Percentiles rank a stretch among this genome's conserved stretches.
Evolutionary conservation across 2,329 filamentous ascomycete species (phyloP).

Genomic region (Salinomyces thailandicus): DNA sequence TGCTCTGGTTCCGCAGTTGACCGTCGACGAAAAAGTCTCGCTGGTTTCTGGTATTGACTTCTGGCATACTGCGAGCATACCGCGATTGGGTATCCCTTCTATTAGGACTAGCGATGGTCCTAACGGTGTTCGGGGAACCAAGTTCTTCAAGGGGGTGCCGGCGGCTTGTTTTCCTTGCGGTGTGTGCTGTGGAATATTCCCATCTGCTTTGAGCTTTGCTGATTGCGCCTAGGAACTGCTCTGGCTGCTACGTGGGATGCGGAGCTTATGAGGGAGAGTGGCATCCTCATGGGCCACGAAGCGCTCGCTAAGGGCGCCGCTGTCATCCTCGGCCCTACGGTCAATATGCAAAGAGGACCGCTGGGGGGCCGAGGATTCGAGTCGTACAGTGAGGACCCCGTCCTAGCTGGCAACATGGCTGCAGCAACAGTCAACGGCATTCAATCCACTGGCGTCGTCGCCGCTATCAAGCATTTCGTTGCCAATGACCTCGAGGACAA

Average conservation of each 20-base stretch:
- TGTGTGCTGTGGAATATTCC: too few relatives aligned
- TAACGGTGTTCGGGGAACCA: conserved; percentile 57
- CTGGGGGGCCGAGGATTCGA: conserved; percentile 81
- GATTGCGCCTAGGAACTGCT: conserved; percentile 40
- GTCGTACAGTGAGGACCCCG: conserved; percentile 74
- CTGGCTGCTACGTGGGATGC: conserved; percentile 72
- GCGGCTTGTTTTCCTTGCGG: conserved; percentile 69
- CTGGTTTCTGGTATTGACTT: conserved; percentile 42
- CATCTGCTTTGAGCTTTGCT: too few relatives aligned
- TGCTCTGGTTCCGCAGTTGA: not conserved
- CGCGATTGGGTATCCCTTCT: conserved; percentile 51
- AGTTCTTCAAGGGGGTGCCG: conserved; percentile 53
- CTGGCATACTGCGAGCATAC: conserved; percentile 56
- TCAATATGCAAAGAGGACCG: conserved; percentile 71
- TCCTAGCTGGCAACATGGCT: conserved; percentile 61
- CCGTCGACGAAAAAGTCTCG: not conserved
- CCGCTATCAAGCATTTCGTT: conserved; percentile 70
- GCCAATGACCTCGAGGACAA: conserved; percentile 65
- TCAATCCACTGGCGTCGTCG: conserved; percentile 62
- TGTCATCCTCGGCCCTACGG: conserved; percentile 64
- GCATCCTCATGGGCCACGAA: conserved; percentile 61
- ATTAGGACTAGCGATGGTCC: conserved; percentile 58
- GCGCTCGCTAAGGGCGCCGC: conserved; percentile 62
- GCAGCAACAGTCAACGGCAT: conserved; percentile 52
- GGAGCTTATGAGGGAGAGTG: conserved; percentile 57